Evolutionary conservation across 2,329 filamentous ascomycete species (phyloP).

Genomic region (Diaporthe nobilis): DNA sequence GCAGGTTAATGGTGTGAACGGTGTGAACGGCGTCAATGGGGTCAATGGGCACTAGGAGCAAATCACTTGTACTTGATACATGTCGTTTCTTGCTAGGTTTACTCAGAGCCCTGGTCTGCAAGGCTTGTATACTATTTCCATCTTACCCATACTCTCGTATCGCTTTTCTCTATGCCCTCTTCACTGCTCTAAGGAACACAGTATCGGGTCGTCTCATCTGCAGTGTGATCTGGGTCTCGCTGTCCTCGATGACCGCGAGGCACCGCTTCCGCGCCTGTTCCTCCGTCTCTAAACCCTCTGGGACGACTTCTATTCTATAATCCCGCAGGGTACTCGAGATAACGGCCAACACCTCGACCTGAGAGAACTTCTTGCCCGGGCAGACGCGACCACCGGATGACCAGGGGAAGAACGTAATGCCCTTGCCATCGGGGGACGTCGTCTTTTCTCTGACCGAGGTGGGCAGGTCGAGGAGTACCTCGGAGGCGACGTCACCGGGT

Average conservation of each 20-base stretch:
- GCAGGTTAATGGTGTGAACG: conserved; percentile 86
- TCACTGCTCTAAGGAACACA: not conserved
- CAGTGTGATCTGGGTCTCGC: conserved; percentile 7
- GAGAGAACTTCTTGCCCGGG: conserved; percentile 14
- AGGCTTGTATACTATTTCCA: not conserved
- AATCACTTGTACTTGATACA: not conserved
- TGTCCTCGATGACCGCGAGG: not conserved
- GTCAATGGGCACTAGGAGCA: conserved; percentile 2
- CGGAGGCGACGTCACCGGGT: not conserved
- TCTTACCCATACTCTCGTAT: not conserved
- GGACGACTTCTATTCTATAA: conserved; percentile 1
- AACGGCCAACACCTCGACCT: not conserved
- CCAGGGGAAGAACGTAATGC: conserved; percentile 2
- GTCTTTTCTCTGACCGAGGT: not conserved
- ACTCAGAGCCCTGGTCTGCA: no score
- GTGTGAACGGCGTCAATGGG: conserved; percentile 30
- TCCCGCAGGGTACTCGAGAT: not conserved
- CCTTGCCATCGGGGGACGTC: not conserved
- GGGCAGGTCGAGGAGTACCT: not conserved
- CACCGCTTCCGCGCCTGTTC: not conserved
- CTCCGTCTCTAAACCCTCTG: not conserved
- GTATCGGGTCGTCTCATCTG: conserved; percentile 11
- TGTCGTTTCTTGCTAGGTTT: no score
- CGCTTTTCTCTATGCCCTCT: not conserved
- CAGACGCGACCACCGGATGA: not conserved